Conservation (phyloP, 2,329 filamentous ascomycete genomes). For the Metarhizium guizhouense region DNA sequence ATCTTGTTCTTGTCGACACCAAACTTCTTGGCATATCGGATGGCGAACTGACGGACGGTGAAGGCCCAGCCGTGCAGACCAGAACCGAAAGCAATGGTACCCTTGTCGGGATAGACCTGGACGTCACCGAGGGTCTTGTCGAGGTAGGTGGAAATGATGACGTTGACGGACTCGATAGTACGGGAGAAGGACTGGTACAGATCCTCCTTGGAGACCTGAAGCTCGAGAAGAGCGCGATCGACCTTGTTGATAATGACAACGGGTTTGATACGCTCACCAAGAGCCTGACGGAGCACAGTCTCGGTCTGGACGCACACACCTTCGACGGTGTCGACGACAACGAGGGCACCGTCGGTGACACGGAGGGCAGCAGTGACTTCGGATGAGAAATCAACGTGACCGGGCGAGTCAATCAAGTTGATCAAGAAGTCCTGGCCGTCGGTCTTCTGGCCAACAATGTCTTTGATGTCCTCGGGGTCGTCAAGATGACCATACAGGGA, state of each 20-base stretch:
- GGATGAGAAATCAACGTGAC: conserved; percentile 99
- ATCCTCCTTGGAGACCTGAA: conserved; percentile 98
- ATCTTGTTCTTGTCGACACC: conserved; percentile 99
- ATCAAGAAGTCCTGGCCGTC: conserved; percentile 96
- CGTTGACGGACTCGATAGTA: conserved; percentile 99
- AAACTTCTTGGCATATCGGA: conserved; percentile 98
- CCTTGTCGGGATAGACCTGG: conserved; percentile 96
- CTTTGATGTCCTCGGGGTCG: conserved; percentile 82
- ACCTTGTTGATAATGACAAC: conserved; percentile 99
- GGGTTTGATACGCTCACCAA: conserved; percentile 99
- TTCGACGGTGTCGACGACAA: conserved; percentile 99
- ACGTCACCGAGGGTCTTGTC: conserved; percentile 96
- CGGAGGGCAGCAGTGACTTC: conserved; percentile 98
- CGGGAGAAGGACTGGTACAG: conserved; percentile 99
- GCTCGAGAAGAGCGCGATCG: conserved; percentile 97
- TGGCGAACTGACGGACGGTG: conserved; percentile 95
- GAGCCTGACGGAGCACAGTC: conserved; percentile 97
- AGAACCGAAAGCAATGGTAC: conserved; percentile 97
- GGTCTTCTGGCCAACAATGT: conserved; percentile 80
- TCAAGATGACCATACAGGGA: conserved; percentile 85
- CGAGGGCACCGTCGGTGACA: conserved; percentile 98
- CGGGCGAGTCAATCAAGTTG: conserved; percentile 99
- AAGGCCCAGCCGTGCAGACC: conserved; percentile 99
- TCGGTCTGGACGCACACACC: conserved; percentile 99
- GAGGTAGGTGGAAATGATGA: conserved; percentile 98